Conservation (phyloP, 139 green algal species). For the Zygnema cylindricum region DNA sequence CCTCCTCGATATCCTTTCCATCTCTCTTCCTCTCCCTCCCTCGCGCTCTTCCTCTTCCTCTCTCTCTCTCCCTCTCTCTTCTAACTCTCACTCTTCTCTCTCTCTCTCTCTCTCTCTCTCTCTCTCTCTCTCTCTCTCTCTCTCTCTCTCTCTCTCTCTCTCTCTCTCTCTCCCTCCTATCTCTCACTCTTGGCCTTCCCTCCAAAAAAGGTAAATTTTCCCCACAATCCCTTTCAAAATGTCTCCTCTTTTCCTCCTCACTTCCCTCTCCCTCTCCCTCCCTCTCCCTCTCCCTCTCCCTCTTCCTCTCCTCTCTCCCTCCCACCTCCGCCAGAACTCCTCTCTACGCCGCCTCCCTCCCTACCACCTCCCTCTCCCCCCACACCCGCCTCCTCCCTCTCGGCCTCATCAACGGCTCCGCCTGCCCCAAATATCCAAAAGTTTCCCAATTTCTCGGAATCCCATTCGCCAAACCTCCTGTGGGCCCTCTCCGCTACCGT, state of each 20-base stretch:
- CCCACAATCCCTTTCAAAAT: not conserved
- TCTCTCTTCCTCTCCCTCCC: constrained; percentile 9
- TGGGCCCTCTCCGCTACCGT: too few species aligned
- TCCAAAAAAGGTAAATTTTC: not conserved
- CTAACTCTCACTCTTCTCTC: constrained; percentile 1
- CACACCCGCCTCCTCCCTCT: too few species aligned
- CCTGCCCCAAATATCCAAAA: too few species aligned
- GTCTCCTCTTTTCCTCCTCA: not conserved
- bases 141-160: not conserved
- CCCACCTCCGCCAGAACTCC: too few species aligned
- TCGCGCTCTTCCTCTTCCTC: constrained; percentile 2
- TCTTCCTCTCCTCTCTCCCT: not conserved
- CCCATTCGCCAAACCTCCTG: too few species aligned
- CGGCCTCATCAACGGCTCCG: too few species aligned
- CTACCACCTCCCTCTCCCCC: too few species aligned
- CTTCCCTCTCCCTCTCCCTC: not conserved
- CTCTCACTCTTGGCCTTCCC: not conserved
- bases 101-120: constrained; percentile 1
- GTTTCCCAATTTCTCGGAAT: too few species aligned
- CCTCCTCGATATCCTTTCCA: not conserved
- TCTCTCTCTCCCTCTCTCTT: not conserved
- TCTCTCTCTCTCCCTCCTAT: not conserved
- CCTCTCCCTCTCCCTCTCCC: constrained; percentile 15
- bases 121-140: constrained; percentile 6
- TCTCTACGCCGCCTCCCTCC: too few species aligned